Base-by-base conservation (phyloP, 2,329 filamentous ascomycete species). In the Nectriaceae sp. region DNA sequence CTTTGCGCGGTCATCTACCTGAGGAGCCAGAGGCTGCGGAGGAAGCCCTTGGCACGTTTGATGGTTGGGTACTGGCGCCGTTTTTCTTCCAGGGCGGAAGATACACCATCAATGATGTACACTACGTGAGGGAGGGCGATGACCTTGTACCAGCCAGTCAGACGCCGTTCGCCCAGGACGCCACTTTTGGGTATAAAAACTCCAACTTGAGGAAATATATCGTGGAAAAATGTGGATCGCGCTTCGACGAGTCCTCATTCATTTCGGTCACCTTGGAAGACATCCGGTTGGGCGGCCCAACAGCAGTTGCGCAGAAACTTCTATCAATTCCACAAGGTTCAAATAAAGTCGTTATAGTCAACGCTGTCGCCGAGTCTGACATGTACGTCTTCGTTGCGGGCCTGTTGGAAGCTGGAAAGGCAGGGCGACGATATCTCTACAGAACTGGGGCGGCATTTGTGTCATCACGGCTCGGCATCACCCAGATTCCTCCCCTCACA, bases 61-160 rank as follows among this genome's bases (percentile, higher is more conserved):
- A 81, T 54, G 76, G 72, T 0, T 78, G 77, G 71, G 66, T 83
- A 3, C 64, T 83, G 1, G 75, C 78, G 0, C 80, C 79, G 0
- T 82, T 82, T 59, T 84, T 83, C 63, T 67, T 74, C 20, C 78
- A 83, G 59, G 80, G 80, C 11, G 79, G 79, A 0, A 65, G 80
- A 3, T 75, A 75, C 40, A 83, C 79, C 0, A 77, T 82, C 24
- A 57, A 76, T 21, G 74, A 83, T 57, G 71, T 82, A 3, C 79
- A 83, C 58, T 83, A 83, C 50, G 78, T 83, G n/a, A 71, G 73
- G 5, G 78, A 82, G 46, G 73, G 71, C 1, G 73, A 75, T 4
- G 54, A 44, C 11, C 52, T 65, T 1, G 55, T 65, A 1, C 62
- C 79, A 0, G 78, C 77, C 0, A 73, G 70, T 0, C 66, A 73